Evolutionary conservation across 169 alveolate genomes (phyloP), one percentile per base, ranked within the genome.

Genomic region (Toxoplasma gondii): DNA sequence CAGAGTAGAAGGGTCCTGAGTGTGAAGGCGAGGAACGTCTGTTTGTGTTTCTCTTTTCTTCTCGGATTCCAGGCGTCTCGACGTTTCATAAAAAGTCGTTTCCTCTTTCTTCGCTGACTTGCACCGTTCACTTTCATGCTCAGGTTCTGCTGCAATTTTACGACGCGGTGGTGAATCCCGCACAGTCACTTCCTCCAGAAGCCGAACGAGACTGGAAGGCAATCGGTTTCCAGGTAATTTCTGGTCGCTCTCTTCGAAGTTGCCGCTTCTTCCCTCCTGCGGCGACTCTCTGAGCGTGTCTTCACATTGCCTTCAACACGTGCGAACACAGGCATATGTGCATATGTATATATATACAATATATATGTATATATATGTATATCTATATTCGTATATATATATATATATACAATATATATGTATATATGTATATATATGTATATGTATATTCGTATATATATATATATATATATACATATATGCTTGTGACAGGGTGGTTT

Each of bases 401-500:
- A n/a, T n/a, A n/a, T n/a, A n/a, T n/a, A n/a, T n/a, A n/a, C n/a
- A n/a, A n/a, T n/a, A n/a, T n/a, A n/a, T n/a, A n/a, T n/a, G n/a
- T n/a, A n/a, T n/a, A n/a, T n/a, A 69, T 69, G 29, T 69, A 69
- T 69, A 69, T 69, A 69, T 69, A 69, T 69, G 29, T 69, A 69
- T 69, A 69, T 69, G 29, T 69, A 69, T 69, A n/a, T 69, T 17
- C 31, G 29, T n/a, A 69, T n/a, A 69, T 69, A 69, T 69, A 69
- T 69, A 69, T n/a, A 69, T 69, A 69, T 69, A 69, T 69, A 69
- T 69, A 69, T 69, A 69, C 31, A 69, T 69, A 69, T 69, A 69
- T 69, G 31, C 31, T 17, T n/a, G 29, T 69, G 29, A n/a, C n/a
- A n/a, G n/a, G n/a, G n/a, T n/a, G n/a, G n/a, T n/a, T n/a, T 69